Evolutionary conservation across 1,284 basidiomycete genomes (phyloP).

Genomic region (Coniophora puteana): DNA sequence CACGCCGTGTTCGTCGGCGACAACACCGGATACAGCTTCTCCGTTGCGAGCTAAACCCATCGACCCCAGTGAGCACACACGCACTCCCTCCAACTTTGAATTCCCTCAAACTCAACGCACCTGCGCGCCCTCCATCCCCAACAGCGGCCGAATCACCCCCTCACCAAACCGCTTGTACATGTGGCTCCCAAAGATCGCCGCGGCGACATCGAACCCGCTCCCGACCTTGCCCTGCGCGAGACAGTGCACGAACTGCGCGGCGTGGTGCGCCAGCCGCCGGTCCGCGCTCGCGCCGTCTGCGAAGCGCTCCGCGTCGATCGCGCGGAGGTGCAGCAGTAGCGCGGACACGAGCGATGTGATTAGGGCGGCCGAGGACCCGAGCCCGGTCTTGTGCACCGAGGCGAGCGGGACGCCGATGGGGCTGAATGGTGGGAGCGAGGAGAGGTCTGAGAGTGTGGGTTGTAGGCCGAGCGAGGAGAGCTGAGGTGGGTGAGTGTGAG

Average conservation of each 20-base stretch:
- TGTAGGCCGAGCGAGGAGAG: constrained; percentile 59
- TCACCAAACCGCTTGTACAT: constrained; percentile 90
- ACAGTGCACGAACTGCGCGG: constrained; percentile 96
- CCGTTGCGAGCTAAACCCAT: constrained; percentile 12
- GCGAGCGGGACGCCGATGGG: constrained; percentile 67
- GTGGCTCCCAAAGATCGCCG: constrained; percentile 94
- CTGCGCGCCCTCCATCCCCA: constrained; percentile 59
- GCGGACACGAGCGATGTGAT: constrained; percentile 93
- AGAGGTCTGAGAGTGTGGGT: constrained; percentile 57
- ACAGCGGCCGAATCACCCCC: constrained; percentile 55
- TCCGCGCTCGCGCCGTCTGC: constrained; percentile 39
- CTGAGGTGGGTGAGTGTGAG: constrained; percentile 34
- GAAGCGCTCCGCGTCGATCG: constrained; percentile 54
- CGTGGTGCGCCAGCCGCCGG: constrained; percentile 77
- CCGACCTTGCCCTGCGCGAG: constrained; percentile 98
- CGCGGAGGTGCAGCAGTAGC: constrained; percentile 75
- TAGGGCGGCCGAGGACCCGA: constrained; percentile 95
- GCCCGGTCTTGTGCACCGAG: constrained; percentile 95
- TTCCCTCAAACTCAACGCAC: constrained; percentile 29
- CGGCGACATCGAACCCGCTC: constrained; percentile 94
- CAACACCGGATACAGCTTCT: constrained; percentile 36
- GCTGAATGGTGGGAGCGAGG: constrained; percentile 69
- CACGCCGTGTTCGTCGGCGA: constrained; percentile 54
- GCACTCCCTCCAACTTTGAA: too few relatives aligned
- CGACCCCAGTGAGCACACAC: neutral